Percentiles rank a stretch among this genome's conserved stretches.
Evolutionary conservation across 2,329 filamentous ascomycete species (phyloP).

Genomic region (Paecilomyces sp.): DNA sequence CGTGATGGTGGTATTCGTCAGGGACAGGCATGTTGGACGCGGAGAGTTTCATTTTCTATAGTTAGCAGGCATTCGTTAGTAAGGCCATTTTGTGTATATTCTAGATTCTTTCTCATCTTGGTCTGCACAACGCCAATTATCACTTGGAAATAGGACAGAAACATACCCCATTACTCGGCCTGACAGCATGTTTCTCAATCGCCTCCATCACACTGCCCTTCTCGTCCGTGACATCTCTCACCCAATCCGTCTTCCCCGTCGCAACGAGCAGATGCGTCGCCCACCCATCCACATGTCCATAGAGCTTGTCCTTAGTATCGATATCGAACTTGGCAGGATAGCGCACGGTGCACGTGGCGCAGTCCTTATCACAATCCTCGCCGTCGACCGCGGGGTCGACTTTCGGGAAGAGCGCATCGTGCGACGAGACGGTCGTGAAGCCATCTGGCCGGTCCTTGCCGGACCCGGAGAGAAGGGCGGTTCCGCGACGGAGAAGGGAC

Average conservation of each 20-base stretch:
- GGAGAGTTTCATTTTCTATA: slow-evolving; percentile 76
- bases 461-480: slow-evolving; percentile 23
- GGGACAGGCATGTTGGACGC: slow-evolving; percentile 87
- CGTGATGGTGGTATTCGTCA: slow-evolving; percentile 50
- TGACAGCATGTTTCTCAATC: slow-evolving; percentile 43
- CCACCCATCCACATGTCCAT: slow-evolving; percentile 81
- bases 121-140: background rate
- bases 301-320: slow-evolving; percentile 70
- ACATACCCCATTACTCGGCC: slow-evolving; percentile 37
- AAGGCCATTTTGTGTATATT: slow-evolving; percentile 1
- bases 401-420: slow-evolving; percentile 60
- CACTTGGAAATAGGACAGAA: background rate
- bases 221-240: slow-evolving; percentile 80
- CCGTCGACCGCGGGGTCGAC: slow-evolving; percentile 74
- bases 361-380: slow-evolving; percentile 84
- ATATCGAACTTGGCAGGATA: slow-evolving; percentile 70
- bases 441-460: slow-evolving; percentile 22
- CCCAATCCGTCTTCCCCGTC: slow-evolving; percentile 95
- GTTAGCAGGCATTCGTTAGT: background rate
- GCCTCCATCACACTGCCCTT: slow-evolving; percentile 78
- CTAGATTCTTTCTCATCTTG: background rate
- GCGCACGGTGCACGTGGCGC: slow-evolving; percentile 67
- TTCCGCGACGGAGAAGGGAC: slow-evolving; percentile 24
- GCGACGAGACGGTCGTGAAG: slow-evolving; percentile 42
- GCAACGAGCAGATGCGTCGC: slow-evolving; percentile 84